Evolutionary conservation across 2,329 filamentous ascomycete species (phyloP), one percentile per base, ranked within the genome.

Genomic region (Cercospora janseana): DNA sequence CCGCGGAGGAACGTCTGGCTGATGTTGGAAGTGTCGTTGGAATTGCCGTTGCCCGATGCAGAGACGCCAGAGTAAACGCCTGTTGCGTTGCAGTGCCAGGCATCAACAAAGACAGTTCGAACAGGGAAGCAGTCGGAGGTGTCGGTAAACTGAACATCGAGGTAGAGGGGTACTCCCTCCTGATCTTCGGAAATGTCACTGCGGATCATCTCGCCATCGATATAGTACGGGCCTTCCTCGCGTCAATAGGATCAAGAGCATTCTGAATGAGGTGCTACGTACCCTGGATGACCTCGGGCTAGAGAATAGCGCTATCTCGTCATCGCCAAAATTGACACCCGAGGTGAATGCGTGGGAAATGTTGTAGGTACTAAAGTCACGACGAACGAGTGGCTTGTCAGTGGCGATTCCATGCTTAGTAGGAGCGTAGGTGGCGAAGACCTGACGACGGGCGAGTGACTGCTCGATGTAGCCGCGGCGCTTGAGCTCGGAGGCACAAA

Each of bases 61-160:
- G 35, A 6, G 28, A 60, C 54, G 46, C 73, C 72, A 6, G 66
- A 70, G 63, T 76, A 76, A 20, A 74, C 70, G 20, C 74, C 73
- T 4, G 73, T 74, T 12, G 72, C 57, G 60, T 75, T 75, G 44
- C 52, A 53, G 46, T 60, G 56, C 74, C 74, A 76, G 24, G 72
- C 63, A 51, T 76, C 73, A 6, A 75, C 52, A 53, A 69, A 68
- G n/a, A 72, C 64, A 2, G 75, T 63, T 2, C 70, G 64, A 2
- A 75, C 62, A 2, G 71, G 66, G 46, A 69, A 59, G 62, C 73
- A 75, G 35, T 69, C 73, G 18, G 67, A 63, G 23, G 70, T 66
- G 53, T 76, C 68, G 34, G 76, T 66, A 54, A 74, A 65, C 53
- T 76, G 72, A 40, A 72, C 63, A 47, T 76, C 73, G 12, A 76